A percentile compares a stretch with the other conserved stretches of the same genome.
phyloP scores from a whole-genome alignment of 2,329 filamentous ascomycete species.

The Aspergillus awamori region DNA sequence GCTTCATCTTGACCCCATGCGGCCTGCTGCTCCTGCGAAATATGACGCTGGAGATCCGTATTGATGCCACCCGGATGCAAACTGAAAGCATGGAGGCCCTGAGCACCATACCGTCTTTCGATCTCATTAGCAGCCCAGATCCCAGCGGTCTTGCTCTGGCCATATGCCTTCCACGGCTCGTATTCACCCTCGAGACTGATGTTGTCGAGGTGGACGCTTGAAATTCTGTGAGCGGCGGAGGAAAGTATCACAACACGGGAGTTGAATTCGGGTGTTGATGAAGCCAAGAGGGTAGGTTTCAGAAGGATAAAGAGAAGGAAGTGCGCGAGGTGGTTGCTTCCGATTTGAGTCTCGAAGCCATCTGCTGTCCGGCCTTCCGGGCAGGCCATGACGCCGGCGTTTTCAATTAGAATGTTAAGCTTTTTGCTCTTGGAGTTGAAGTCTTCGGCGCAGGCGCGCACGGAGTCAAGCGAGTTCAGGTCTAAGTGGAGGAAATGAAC shows the following conservation, averaged over 20 bases:
- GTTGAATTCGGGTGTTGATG: constrained; percentile 39
- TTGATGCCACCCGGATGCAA: constrained; percentile 49
- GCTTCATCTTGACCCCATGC: no score
- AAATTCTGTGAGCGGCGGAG: constrained; percentile 47
- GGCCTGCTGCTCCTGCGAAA: constrained; percentile 1
- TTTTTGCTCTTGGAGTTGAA: constrained; percentile 17
- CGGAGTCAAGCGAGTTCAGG: background rate
- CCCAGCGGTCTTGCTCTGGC: constrained; percentile 55
- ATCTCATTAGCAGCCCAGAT: constrained; percentile 56
- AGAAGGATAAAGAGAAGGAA: constrained; percentile 59
- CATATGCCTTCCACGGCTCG: constrained; percentile 47
- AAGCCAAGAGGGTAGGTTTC: constrained; percentile 30
- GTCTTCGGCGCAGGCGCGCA: background rate
- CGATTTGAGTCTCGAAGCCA: constrained; percentile 54
- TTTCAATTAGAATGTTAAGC: constrained; percentile 41
- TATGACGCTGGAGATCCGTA: constrained; percentile 7
- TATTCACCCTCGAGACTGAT: constrained; percentile 40
- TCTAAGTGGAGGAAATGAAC: constrained; percentile 23
- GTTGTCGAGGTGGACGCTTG: constrained; percentile 33
- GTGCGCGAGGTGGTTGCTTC: constrained; percentile 55
- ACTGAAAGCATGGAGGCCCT: constrained; percentile 49
- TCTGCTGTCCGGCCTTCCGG: constrained; percentile 41
- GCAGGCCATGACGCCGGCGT: constrained; percentile 49
- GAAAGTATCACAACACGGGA: constrained; percentile 54
- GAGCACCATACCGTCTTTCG: constrained; percentile 51